A percentile compares a stretch with the other conserved stretches of the same genome.
These are phyloP conservation scores for Penicillium griseofulvum DNA, from an alignment of 2,329 filamentous ascomycete species.

Conservation along the genomic window DNA sequence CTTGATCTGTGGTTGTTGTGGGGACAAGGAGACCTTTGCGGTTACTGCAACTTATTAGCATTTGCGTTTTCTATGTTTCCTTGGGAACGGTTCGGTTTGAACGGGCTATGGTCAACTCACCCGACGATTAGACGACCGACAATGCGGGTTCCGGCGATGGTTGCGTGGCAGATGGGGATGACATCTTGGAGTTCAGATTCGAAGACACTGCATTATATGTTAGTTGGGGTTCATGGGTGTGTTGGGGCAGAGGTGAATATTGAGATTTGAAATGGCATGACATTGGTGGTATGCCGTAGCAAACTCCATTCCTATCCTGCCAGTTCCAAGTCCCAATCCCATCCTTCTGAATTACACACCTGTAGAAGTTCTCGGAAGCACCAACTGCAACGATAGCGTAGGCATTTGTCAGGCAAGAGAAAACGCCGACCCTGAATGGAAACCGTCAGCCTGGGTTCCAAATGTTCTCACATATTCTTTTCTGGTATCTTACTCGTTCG, in stretches of 20 bases:
- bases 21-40: slow-evolving; percentile 94
- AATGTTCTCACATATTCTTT: no score
- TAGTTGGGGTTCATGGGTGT: slow-evolving; percentile 1
- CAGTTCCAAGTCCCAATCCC: background rate
- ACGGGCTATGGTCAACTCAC: slow-evolving; percentile 43
- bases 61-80: background rate
- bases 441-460: background rate
- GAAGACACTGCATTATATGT: slow-evolving; percentile 66
- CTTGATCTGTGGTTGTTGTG: slow-evolving; percentile 94
- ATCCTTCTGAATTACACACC: slow-evolving; percentile 45
- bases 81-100: background rate
- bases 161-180: slow-evolving; percentile 93
- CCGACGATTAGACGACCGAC: slow-evolving; percentile 92
- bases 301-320: background rate
- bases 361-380: slow-evolving; percentile 98
- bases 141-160: slow-evolving; percentile 94
- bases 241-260: background rate
- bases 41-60: slow-evolving; percentile 59
- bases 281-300: background rate
- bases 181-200: slow-evolving; percentile 97
- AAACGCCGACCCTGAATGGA: slow-evolving; percentile 80
- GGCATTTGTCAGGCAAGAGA: slow-evolving; percentile 93
- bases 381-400: slow-evolving; percentile 93
- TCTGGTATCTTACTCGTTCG: slow-evolving; percentile 44
- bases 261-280: background rate